A percentile compares a stretch with the other conserved stretches of the same genome.
phyloP scores from a whole-genome alignment of 176 grass and related monocot genomes.

The Musa schizocarpa region DNA sequence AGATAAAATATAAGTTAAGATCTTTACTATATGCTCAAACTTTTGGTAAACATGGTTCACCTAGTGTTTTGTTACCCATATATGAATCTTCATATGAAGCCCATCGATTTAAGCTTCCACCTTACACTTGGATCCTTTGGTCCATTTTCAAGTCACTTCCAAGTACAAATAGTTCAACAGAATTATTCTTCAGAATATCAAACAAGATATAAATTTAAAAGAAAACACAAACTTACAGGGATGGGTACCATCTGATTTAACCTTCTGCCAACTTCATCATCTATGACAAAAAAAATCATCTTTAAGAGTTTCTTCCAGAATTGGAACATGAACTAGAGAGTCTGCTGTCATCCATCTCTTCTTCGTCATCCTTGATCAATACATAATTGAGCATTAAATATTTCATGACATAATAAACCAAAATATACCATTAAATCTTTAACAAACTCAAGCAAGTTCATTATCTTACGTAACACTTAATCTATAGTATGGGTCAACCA shows the following conservation, averaged over 20 bases:
- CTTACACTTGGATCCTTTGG: neutral
- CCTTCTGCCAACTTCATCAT: constrained; percentile 51
- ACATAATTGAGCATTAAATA: constrained; percentile 3
- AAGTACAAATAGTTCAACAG: too few species aligned
- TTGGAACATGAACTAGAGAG: constrained; percentile 54
- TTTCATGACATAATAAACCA: constrained; percentile 2
- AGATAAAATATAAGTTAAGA: too few species aligned
- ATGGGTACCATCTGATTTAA: constrained; percentile 58
- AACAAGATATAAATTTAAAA: neutral
- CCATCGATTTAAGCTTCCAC: neutral
- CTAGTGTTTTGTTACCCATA: neutral
- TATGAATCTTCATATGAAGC: neutral
- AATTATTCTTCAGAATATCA: too few species aligned
- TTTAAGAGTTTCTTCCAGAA: constrained; percentile 26
- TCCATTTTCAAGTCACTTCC: neutral
- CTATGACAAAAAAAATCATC: constrained; percentile 46
- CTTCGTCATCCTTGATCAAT: constrained; percentile 28
- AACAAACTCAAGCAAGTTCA: neutral
- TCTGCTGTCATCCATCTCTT: constrained; percentile 33
- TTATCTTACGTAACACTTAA: constrained; percentile 20
- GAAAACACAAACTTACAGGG: constrained; percentile 28
- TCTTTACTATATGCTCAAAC: neutral
- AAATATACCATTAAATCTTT: neutral
- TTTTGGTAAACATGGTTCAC: neutral
- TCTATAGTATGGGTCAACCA: constrained; percentile 31